Base-by-base conservation (phyloP, 371 early-diverging fungal genomes). In the Actinomucor elegans region DNA sequence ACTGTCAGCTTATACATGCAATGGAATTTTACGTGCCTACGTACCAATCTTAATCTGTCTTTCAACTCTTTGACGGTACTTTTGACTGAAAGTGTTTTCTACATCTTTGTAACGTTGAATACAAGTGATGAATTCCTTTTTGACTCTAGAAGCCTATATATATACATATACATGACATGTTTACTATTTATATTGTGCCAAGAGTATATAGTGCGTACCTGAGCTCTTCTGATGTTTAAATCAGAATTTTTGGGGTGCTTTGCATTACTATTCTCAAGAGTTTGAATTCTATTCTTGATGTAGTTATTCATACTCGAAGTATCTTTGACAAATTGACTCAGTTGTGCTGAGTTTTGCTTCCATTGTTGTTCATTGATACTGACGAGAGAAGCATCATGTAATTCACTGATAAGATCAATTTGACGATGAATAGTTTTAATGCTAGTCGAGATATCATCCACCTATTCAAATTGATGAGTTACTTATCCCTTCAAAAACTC, bases 31-130 rank as follows among this genome's bases (percentile, higher is more conserved):
- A 5, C 15, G 5, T 18, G 2, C 18, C 14, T 32, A 26, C 59
- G 51, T 64, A 91, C 92, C 94, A 67, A 94, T 90, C 48, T 85
- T 78, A 55, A 86, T 88, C 59, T 94, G 94, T 63, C 91, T 69
- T 65, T 92, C 90, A 79, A 94, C 84, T 41, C 93, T 77, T 38
- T 86, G 86, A 57, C 91, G 88, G 60, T 90, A 90, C 62, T 91
- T 91, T 57, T 87, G 85, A 52, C 90, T 85, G 57, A 87, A 91
- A 44, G 86, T 83, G 35, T 81, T 83, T 63, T 94, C 93, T 7
- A 90, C 81, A 40, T 82, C 77, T 70, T 90, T 90, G 59, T 91
- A 94, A 34, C 88, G 81, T 55, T 83, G 85, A 74, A 94, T 90
- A 24, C 85, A 80, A 46, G 90, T 88, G 61, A 93, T 70, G 54